A percentile compares a stretch with the other conserved stretches of the same genome.
phyloP scores from a whole-genome alignment of 2,329 filamentous ascomycete genomes.

The Dendryphion nanum region DNA sequence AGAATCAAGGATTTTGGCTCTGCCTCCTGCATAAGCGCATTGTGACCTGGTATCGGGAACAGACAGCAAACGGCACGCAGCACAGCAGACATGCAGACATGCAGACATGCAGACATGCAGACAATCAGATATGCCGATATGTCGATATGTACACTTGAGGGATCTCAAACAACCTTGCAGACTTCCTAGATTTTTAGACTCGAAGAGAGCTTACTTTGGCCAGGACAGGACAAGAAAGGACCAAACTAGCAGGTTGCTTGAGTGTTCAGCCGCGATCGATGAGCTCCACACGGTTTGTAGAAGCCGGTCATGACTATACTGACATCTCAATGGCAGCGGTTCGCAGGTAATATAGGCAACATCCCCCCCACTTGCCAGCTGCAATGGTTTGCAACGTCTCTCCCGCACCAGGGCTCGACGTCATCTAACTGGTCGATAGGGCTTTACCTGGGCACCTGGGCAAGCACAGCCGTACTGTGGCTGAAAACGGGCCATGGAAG shows the following conservation, averaged over 20 bases:
- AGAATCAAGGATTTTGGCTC: constrained; percentile 30
- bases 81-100: too few relatives aligned
- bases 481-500: constrained; percentile 20
- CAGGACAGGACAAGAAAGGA: too few relatives aligned
- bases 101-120: too few relatives aligned
- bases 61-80: too few relatives aligned
- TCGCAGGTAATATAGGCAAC: too few relatives aligned
- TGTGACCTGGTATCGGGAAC: constrained; percentile 24
- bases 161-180: too few relatives aligned
- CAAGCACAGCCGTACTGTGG: constrained; percentile 39
- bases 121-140: too few relatives aligned
- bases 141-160: too few relatives aligned
- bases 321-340: too few relatives aligned
- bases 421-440: constrained; percentile 30
- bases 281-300: constrained; percentile 29
- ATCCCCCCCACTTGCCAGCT: constrained; percentile 30
- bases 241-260: constrained; percentile 9
- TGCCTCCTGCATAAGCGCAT: constrained; percentile 33
- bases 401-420: constrained; percentile 24
- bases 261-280: constrained; percentile 36
- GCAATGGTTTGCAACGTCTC: constrained; percentile 16
- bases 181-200: too few relatives aligned
- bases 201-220: too few relatives aligned
- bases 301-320: constrained; percentile 24
- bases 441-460: constrained; percentile 27